Evolutionary conservation across 1,284 basidiomycete genomes (phyloP).

Genomic region (Porodaedalea pini): DNA sequence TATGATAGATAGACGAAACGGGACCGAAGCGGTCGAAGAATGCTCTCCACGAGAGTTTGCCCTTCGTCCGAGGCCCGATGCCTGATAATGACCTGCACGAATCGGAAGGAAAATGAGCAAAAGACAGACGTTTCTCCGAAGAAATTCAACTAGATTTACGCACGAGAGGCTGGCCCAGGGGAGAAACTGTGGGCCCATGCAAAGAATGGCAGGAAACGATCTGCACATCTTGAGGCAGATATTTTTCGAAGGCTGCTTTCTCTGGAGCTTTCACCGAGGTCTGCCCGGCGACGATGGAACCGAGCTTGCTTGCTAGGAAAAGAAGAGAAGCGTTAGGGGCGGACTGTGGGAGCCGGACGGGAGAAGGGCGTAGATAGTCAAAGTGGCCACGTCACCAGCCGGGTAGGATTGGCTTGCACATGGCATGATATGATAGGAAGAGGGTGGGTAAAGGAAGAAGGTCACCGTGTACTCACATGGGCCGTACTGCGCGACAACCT

Average conservation of each 20-base stretch:
- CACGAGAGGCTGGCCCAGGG: slow-evolving; percentile 90
- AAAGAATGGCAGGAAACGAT: slow-evolving; percentile 94
- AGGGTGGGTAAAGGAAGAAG: not conserved
- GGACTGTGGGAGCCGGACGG: not conserved
- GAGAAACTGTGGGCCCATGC: slow-evolving; percentile 89
- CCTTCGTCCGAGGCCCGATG: slow-evolving; percentile 79
- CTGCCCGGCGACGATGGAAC: slow-evolving; percentile 92
- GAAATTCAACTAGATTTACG: slow-evolving; percentile 26
- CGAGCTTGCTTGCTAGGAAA: slow-evolving; percentile 79
- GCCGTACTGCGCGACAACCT: slow-evolving; percentile 85
- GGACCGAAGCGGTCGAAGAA: slow-evolving; percentile 80
- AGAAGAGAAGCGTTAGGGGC: slow-evolving; percentile 15
- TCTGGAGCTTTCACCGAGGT: slow-evolving; percentile 98
- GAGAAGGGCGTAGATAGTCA: not conserved
- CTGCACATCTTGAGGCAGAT: slow-evolving; percentile 82
- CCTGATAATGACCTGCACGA: slow-evolving; percentile 77
- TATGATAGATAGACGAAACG: slow-evolving; percentile 92
- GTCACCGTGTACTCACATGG: slow-evolving; percentile 63
- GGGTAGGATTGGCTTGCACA: slow-evolving; percentile 6
- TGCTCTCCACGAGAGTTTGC: slow-evolving; percentile 76
- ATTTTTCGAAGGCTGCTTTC: slow-evolving; percentile 83
- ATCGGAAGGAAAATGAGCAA: slow-evolving; percentile 7
- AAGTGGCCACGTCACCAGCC: not conserved
- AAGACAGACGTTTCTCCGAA: slow-evolving; percentile 6
- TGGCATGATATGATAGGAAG: not conserved